Percentiles rank a stretch among this genome's conserved stretches.
These are phyloP conservation scores for Pseudonitzschia delicatissima DNA, from an alignment of 108 stramenopile species.

Conservation along the genomic window DNA sequence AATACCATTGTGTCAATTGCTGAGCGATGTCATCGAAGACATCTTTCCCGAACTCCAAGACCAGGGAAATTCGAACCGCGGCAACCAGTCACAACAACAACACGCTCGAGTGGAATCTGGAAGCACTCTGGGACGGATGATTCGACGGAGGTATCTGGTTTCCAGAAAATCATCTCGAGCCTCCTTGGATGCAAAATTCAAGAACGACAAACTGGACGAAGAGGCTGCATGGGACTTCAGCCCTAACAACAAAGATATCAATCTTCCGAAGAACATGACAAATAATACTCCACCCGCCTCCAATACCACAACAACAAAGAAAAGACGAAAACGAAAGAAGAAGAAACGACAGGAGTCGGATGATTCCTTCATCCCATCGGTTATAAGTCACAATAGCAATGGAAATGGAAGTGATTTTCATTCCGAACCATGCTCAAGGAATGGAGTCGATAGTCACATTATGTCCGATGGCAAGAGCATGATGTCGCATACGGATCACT, in stretches of 20 bases:
- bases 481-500: not conserved
- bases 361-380: too few relatives aligned
- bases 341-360: too few relatives aligned
- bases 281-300: not conserved
- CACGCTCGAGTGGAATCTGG: not conserved
- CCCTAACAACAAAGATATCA: not conserved
- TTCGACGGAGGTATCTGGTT: not conserved
- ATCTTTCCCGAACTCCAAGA: constrained; percentile 28
- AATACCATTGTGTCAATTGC: constrained; percentile 20
- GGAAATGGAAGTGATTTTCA: too few relatives aligned
- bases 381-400: too few relatives aligned
- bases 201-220: not conserved
- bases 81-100: not conserved
- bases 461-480: not conserved
- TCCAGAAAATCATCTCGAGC: constrained; percentile 4
- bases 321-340: constrained; percentile 25
- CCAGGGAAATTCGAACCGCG: not conserved
- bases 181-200: constrained; percentile 8
- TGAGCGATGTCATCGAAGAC: constrained; percentile 24
- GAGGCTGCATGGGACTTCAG: constrained; percentile 4
- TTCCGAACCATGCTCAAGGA: too few relatives aligned
- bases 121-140: not conserved
- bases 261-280: not conserved
- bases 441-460: not conserved
- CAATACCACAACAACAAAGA: not conserved